Base-by-base conservation (phyloP, 2,329 filamentous ascomycete species). In the Colletotrichum chrysophilum region DNA sequence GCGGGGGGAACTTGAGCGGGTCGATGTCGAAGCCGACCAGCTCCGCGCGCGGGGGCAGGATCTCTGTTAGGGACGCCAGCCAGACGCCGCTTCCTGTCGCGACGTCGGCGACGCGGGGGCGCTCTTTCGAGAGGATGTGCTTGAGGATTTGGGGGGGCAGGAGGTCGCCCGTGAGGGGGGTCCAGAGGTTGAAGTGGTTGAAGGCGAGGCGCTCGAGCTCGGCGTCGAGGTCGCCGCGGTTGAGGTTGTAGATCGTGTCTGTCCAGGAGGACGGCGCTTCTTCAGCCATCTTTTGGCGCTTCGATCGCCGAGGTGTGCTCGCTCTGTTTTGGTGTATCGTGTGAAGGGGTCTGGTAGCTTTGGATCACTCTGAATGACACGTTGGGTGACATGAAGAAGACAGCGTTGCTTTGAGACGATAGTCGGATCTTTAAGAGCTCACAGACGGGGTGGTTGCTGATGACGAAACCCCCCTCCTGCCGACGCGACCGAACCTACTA, bases 1-100 rank as follows among this genome's bases (percentile, higher is more conserved):
- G 52, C 1, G 66, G 36, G 9, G 76, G 78, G 14, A 79, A 77
- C 62, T 79, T 79, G 10, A 68, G 73, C 7, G 66, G 38, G 58
- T 79, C 78, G 18, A 79, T 26, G 69, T 80, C 79, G 64, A 71
- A 80, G 13, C 79, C 79, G 30, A 77, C 18, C 3, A 80, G 69
- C 24, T 74, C 64, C 6, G 78, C 62, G 16, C 32, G 36, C 4
- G 34, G 30, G 2, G 77, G 74, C 0, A 79, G 52, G 6, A 60
- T 55, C 2, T 70, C 52, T 4, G 77, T 75, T 8, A 80, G 66
- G 30, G 77, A 71, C 1, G 26, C 26, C n/a, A 80, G 76, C 79
- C 78, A 80, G 26, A 80, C 66, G 30, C 77, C 79, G 14, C 76
- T 77, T 10, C 79, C 79, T 7, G 79, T 78, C 7, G 64, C 79